Evolutionary conservation across 768 basidiomycete species (phyloP).

Genomic region (Kockovaella imperatae): DNA sequence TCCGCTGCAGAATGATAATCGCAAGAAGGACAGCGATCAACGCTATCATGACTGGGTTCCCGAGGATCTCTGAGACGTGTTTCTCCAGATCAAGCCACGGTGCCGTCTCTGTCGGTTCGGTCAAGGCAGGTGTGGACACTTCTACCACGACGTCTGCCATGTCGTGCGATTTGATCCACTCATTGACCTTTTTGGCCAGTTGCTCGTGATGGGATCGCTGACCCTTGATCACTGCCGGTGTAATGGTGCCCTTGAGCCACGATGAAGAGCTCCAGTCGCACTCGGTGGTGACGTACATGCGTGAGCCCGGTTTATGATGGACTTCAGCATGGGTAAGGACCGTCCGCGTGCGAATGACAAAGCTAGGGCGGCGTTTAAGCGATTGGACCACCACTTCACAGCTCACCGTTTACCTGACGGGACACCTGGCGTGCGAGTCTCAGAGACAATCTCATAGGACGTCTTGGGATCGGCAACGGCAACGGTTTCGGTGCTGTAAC

Average conservation of each 20-base stretch:
- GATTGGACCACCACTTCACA: background rate
- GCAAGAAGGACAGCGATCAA: too few relatives aligned
- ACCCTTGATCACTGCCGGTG: constrained; percentile 28
- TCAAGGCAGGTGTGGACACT: too few relatives aligned
- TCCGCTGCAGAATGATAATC: too few relatives aligned
- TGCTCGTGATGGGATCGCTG: constrained; percentile 20
- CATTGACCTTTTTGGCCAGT: constrained; percentile 3
- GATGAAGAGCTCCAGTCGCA: constrained; percentile 19
- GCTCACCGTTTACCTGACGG: constrained; percentile 28
- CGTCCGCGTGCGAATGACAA: constrained; percentile 18
- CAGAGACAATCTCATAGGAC: constrained; percentile 19
- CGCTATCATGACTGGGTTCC: too few relatives aligned
- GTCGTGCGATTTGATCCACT: constrained; percentile 16
- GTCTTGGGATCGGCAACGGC: constrained; percentile 10
- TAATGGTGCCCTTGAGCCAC: constrained; percentile 19
- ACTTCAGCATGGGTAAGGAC: constrained; percentile 16
- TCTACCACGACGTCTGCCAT: too few relatives aligned
- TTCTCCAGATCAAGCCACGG: too few relatives aligned
- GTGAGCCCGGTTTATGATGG: constrained; percentile 13
- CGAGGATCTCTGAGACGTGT: too few relatives aligned
- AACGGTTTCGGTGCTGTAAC: constrained; percentile 16
- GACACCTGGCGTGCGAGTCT: constrained; percentile 21
- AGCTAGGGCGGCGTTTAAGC: constrained; percentile 6
- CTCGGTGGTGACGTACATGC: constrained; percentile 22
- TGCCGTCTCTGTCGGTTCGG: too few relatives aligned